Evolutionary conservation across 73 alveolate genomes (phyloP).

Genomic region (Stentor coeruleus): DNA sequence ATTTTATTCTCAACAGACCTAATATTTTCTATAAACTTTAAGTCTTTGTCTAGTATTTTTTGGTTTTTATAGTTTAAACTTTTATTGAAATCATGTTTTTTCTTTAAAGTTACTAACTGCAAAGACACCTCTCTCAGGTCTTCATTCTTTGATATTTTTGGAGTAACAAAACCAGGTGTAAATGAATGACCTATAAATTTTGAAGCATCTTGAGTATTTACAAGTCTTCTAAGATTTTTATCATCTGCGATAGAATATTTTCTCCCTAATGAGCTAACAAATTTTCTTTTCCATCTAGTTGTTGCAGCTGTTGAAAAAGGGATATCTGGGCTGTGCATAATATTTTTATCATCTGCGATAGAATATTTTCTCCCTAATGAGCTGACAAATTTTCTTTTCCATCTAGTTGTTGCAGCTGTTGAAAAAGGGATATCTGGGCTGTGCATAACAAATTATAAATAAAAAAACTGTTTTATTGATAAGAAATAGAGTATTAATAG

Average conservation of each 20-base stretch:
- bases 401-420: background rate
- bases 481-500: too few species aligned
- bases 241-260: background rate
- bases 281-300: background rate
- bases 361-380: background rate
- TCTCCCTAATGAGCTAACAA: background rate
- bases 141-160: background rate
- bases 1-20: background rate
- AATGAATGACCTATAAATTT: background rate
- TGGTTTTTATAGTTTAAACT: background rate
- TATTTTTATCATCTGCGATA: background rate
- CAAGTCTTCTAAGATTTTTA: background rate
- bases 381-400: background rate
- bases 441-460: too few species aligned
- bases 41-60: background rate
- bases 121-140: background rate
- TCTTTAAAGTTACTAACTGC: background rate
- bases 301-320: background rate
- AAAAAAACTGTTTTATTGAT: too few species aligned
- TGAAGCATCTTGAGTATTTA: slow-evolving; percentile 5
- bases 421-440: too few species aligned
- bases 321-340: too few species aligned
- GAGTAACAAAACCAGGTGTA: background rate
- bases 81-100: background rate
- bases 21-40: background rate